A percentile compares a stretch with the other conserved stretches of the same genome.
These are phyloP conservation scores for Coelastrella sp. DNA, from an alignment of 139 green algal species.

Conservation along the genomic window DNA sequence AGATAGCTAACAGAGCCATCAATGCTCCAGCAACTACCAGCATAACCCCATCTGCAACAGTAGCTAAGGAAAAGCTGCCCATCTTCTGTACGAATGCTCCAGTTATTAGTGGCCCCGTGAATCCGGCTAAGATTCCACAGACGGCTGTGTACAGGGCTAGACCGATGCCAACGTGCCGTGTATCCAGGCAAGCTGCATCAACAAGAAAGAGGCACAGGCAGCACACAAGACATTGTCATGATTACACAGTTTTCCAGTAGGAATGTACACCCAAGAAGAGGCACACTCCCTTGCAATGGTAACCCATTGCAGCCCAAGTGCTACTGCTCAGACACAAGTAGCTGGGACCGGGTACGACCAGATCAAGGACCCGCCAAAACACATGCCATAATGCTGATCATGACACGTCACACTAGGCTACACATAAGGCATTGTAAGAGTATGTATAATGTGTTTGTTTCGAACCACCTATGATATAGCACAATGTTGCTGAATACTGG, in stretches of 20 bases:
- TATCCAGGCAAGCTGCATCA: background rate
- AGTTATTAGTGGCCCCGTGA: conserved; percentile 15
- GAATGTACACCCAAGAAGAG: background rate
- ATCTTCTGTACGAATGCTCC: conserved; percentile 9
- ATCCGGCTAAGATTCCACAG: background rate
- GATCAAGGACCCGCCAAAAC: too few relatives aligned
- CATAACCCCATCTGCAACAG: background rate
- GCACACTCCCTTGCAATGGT: too few relatives aligned
- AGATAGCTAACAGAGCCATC: conserved; percentile 8
- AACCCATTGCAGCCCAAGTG: too few relatives aligned
- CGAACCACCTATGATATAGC: too few relatives aligned
- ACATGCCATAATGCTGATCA: too few relatives aligned
- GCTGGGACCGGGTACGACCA: too few relatives aligned
- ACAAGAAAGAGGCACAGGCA: background rate
- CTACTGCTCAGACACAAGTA: too few relatives aligned
- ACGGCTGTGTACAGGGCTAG: conserved; percentile 26
- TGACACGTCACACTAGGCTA: too few relatives aligned
- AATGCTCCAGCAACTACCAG: background rate
- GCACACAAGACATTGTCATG: background rate
- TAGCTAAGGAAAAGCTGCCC: background rate
- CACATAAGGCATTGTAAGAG: too few relatives aligned
- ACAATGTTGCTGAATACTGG: too few relatives aligned
- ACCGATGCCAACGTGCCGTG: background rate
- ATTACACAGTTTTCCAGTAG: background rate
- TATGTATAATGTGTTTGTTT: too few relatives aligned